phyloP scores from a whole-genome alignment of 768 basidiomycete genomes.

The Lentinus tigrinus region DNA sequence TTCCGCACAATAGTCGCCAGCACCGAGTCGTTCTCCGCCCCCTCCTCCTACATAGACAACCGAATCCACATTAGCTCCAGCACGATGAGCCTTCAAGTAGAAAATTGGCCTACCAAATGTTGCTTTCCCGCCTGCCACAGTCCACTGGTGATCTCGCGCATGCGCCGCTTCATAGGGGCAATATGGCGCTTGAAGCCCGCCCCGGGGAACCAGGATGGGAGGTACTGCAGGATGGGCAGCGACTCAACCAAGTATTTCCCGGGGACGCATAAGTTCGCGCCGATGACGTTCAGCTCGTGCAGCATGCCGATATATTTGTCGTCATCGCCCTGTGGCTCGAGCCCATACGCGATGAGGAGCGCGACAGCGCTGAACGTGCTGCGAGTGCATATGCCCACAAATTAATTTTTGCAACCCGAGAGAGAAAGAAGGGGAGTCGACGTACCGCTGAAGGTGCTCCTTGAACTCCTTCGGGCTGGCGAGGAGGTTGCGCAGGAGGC shows the following conservation, averaged over 20 bases:
- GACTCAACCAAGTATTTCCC: slow-evolving; percentile 27
- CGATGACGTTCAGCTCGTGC: neutral
- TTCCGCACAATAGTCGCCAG: neutral
- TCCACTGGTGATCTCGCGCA: neutral
- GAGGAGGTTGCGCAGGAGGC: neutral
- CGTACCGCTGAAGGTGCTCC: neutral
- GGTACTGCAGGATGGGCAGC: slow-evolving; percentile 15
- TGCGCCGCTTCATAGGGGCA: neutral
- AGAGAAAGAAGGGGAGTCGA: neutral
- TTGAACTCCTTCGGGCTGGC: neutral
- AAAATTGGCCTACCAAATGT: neutral
- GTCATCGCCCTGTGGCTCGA: neutral
- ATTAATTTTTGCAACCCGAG: too few species aligned
- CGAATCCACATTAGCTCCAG: too few species aligned
- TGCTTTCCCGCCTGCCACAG: neutral
- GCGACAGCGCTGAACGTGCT: neutral
- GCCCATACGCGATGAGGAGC: neutral
- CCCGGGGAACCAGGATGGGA: neutral
- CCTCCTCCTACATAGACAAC: neutral
- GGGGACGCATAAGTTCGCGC: slow-evolving; percentile 5
- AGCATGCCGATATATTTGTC: neutral
- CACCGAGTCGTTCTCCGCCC: neutral
- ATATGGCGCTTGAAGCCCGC: neutral
- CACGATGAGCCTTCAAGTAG: too few species aligned
- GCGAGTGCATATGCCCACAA: too few species aligned